Conservation (phyloP, 106 monocot genomes). For the Cymbidium sinense region DNA sequence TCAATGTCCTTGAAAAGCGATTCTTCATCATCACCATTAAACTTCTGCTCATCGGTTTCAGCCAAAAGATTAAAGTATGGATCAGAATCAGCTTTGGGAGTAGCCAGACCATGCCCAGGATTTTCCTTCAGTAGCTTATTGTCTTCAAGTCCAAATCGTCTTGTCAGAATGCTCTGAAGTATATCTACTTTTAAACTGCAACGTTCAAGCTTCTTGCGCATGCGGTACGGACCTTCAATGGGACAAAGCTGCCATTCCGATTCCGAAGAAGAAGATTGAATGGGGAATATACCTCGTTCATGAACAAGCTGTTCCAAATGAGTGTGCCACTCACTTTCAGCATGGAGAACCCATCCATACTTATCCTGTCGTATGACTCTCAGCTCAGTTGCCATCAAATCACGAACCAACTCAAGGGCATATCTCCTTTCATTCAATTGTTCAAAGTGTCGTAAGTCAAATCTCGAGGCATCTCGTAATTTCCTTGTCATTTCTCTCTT, state of each 20-base stretch:
- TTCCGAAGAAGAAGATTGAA: constrained; percentile 34
- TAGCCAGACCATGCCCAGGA: constrained; percentile 19
- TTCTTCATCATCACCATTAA: constrained; percentile 45
- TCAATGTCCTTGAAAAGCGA: constrained; percentile 43
- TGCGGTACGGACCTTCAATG: constrained; percentile 93
- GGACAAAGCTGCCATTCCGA: constrained; percentile 91
- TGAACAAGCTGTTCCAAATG: constrained; percentile 89
- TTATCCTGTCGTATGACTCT: constrained; percentile 98
- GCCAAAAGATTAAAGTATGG: constrained; percentile 51
- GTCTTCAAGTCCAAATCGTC: constrained; percentile 41
- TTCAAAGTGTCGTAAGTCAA: constrained; percentile 68
- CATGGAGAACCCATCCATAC: constrained; percentile 99
- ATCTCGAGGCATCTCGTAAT: constrained; percentile 53
- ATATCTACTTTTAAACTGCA: constrained; percentile 61
- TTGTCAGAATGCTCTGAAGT: constrained; percentile 57
- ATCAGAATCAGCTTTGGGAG: constrained; percentile 50
- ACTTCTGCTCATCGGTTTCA: constrained; percentile 38
- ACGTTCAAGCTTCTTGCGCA: constrained; percentile 94
- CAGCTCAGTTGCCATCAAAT: constrained; percentile 88
- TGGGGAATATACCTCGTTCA: constrained; percentile 85
- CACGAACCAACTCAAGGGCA: constrained; percentile 76
- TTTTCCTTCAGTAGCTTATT: constrained; percentile 30
- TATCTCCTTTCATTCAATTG: constrained; percentile 74
- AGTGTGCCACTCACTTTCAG: constrained; percentile 95
- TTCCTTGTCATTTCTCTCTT: constrained; percentile 90